Percentiles rank a stretch among this genome's conserved stretches.
Evolutionary conservation across 257 asterid species (phyloP).

Genomic region (Salvia splendens): DNA sequence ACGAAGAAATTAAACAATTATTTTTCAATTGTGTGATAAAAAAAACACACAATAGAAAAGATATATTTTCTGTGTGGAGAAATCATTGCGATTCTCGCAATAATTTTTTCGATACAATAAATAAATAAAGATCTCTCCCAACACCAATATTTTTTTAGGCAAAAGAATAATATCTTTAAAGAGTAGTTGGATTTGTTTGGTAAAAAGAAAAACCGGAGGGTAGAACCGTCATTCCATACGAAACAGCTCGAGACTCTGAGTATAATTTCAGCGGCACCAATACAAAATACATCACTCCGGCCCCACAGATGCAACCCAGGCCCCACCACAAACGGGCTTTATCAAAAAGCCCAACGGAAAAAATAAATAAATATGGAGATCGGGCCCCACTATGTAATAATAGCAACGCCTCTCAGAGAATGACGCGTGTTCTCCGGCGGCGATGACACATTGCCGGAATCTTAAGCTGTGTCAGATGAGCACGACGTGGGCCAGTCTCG

Average conservation of each 20-base stretch:
- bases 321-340: conserved; percentile 37
- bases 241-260: conserved; percentile 26
- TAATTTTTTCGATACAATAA: not conserved
- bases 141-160: conserved; percentile 18
- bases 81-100: conserved; percentile 35
- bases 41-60: not conserved
- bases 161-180: conserved; percentile 46
- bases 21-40: not conserved
- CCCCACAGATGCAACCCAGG: not conserved
- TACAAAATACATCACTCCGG: conserved; percentile 17
- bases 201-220: conserved; percentile 16
- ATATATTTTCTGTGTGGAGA: conserved; percentile 8
- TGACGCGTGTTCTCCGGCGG: conserved; percentile 39
- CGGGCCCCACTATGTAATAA: conserved; percentile 24
- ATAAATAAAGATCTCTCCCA: conserved; percentile 16
- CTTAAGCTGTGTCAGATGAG: conserved; percentile 40
- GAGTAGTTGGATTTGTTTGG: conserved; percentile 33
- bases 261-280: conserved; percentile 35
- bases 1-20: not conserved
- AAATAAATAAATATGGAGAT: not conserved
- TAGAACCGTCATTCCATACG: conserved; percentile 24
- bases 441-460: conserved; percentile 44
- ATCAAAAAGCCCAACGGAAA: not conserved
- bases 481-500: conserved; percentile 41
- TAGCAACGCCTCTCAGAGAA: not conserved